These are phyloP conservation scores for Asterophora parasitica DNA, from an alignment of 768 basidiomycete genomes.

Conservation along the genomic window DNA sequence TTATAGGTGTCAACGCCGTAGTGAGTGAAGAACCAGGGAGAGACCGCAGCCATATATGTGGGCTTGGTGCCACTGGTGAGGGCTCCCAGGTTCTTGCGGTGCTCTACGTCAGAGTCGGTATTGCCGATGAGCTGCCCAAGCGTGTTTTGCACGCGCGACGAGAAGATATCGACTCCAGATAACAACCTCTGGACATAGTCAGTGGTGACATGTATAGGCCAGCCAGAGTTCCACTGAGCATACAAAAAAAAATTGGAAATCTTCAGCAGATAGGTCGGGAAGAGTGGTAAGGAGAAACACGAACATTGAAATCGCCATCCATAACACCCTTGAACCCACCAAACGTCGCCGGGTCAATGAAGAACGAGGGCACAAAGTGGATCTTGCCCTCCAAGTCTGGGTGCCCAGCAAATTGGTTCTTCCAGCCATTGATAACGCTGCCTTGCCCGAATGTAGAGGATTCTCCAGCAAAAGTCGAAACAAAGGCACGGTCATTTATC, in stretches of 20 bases:
- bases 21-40: conserved; percentile 81
- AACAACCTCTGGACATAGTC: conserved; percentile 25
- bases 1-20: conserved; percentile 62
- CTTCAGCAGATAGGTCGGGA: conserved; percentile 12
- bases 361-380: conserved; percentile 69
- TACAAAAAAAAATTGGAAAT: background rate
- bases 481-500: conserved; percentile 42
- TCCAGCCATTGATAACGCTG: conserved; percentile 52
- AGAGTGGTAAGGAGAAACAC: conserved; percentile 12
- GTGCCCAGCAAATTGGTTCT: conserved; percentile 43
- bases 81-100: conserved; percentile 40
- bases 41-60: conserved; percentile 49
- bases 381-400: conserved; percentile 43
- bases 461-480: conserved; percentile 72
- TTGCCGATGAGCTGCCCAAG: conserved; percentile 26
- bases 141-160: conserved; percentile 7
- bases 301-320: conserved; percentile 57
- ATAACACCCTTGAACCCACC: conserved; percentile 43
- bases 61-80: conserved; percentile 23
- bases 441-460: conserved; percentile 60
- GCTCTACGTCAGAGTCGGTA: conserved; percentile 48
- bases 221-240: conserved; percentile 72
- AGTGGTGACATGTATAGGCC: conserved; percentile 62
- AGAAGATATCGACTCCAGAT: background rate
- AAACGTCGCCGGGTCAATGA: conserved; percentile 49